These are phyloP conservation scores for Alternaria rosae DNA, from an alignment of 2,329 filamentous ascomycete genomes.

Conservation along the genomic window DNA sequence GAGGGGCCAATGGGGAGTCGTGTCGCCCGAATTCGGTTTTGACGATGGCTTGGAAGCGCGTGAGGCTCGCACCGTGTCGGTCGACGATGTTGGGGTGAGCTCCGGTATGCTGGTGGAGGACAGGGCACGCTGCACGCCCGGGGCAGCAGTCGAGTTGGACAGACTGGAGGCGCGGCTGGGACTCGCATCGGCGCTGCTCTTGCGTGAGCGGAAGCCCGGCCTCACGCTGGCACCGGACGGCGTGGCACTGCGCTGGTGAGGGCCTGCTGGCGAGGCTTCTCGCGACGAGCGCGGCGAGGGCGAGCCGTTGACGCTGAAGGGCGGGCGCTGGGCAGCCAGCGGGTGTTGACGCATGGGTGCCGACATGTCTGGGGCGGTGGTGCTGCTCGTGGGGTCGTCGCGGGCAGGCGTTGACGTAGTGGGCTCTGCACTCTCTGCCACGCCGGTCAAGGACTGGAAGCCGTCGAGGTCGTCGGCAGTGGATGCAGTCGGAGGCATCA, in stretches of 20 bases:
- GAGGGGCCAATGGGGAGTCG: slow-evolving; percentile 74
- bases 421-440: slow-evolving; percentile 49
- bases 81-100: slow-evolving; percentile 64
- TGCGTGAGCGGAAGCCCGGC: slow-evolving; percentile 50
- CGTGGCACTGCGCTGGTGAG: slow-evolving; percentile 34
- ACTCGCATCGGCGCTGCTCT: slow-evolving; percentile 55
- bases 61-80: slow-evolving; percentile 68
- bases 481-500: slow-evolving; percentile 24
- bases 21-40: slow-evolving; percentile 53
- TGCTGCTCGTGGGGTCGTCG: slow-evolving; percentile 21
- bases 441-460: slow-evolving; percentile 49
- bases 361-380: slow-evolving; percentile 11
- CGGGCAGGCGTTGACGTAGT: slow-evolving; percentile 20
- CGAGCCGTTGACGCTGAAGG: slow-evolving; percentile 41
- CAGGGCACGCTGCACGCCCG: slow-evolving; percentile 69
- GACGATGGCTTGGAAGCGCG: slow-evolving; percentile 70
- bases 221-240: slow-evolving; percentile 28
- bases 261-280: slow-evolving; percentile 56
- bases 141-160: slow-evolving; percentile 45
- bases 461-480: slow-evolving; percentile 29
- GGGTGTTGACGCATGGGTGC: slow-evolving; percentile 35
- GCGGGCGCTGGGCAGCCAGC: slow-evolving; percentile 33
- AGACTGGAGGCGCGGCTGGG: slow-evolving; percentile 50
- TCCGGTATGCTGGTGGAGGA: slow-evolving; percentile 73
- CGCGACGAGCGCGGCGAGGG: slow-evolving; percentile 55